Conservation (phyloP, 495 filamentous ascomycete species). For the Cenococcum geophilum region DNA sequence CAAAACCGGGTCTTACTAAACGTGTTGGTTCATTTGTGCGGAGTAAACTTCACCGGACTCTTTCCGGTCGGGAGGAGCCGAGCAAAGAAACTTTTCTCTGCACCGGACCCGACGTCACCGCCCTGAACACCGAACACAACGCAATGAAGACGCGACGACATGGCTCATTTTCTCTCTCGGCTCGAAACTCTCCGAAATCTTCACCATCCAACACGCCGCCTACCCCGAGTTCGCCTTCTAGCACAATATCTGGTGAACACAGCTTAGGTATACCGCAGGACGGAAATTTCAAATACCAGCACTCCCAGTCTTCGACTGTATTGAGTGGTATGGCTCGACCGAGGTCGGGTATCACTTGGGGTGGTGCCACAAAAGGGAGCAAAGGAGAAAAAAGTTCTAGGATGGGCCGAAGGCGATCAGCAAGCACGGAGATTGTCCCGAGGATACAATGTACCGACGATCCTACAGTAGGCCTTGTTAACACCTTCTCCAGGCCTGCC, state of each 20-base stretch:
- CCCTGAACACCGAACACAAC: constrained; percentile 21
- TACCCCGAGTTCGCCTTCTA: constrained; percentile 29
- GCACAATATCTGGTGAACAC: constrained; percentile 27
- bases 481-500: constrained; percentile 44
- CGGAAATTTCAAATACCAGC: constrained; percentile 9
- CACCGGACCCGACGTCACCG: not conserved
- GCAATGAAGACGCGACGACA: constrained; percentile 17
- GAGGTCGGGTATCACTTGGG: constrained; percentile 17
- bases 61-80: constrained; percentile 14
- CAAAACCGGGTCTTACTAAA: constrained; percentile 13
- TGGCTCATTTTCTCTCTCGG: constrained; percentile 29
- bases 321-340: constrained; percentile 15
- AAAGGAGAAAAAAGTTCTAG: constrained; percentile 3
- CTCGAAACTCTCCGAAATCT: constrained; percentile 21
- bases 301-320: constrained; percentile 23
- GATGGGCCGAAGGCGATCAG: constrained; percentile 22
- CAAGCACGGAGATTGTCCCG: constrained; percentile 22
- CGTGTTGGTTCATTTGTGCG: constrained; percentile 24
- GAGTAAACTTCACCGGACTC: constrained; percentile 22
- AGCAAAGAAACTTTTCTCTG: not conserved
- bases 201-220: constrained; percentile 28
- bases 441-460: constrained; percentile 10
- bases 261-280: not conserved
- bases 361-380: not conserved
- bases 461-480: constrained; percentile 20